Percentiles rank a stretch among this genome's conserved stretches.
phyloP scores from a whole-genome alignment of 2,329 filamentous ascomycete genomes.

The Colletotrichum sp. region DNA sequence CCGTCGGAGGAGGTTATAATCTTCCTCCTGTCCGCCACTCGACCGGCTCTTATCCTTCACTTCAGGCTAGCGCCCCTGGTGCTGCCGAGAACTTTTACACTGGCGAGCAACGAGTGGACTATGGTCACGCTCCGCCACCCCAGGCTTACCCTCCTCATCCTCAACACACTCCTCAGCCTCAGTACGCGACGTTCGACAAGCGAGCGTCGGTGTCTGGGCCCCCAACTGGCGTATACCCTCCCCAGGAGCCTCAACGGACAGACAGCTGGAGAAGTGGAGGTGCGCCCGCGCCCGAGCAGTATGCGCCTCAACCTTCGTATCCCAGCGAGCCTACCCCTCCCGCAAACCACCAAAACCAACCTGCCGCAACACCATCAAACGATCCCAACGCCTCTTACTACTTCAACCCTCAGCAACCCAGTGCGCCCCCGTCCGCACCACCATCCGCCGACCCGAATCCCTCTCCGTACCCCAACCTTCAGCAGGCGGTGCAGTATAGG shows the following conservation, averaged over 20 bases:
- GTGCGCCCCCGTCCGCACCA: conserved; percentile 30
- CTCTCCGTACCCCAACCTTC: conserved; percentile 60
- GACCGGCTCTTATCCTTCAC: conserved; percentile 72
- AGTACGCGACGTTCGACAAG: conserved; percentile 49
- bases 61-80: conserved; percentile 61
- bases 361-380: conserved; percentile 31
- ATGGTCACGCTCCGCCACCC: conserved; percentile 52
- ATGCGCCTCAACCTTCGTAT: conserved; percentile 36
- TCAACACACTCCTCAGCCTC: conserved; percentile 41
- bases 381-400: conserved; percentile 66
- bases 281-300: conserved; percentile 31
- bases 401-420: conserved; percentile 48
- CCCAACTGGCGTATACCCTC: conserved; percentile 47
- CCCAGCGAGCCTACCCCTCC: conserved; percentile 35
- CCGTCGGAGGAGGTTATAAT: conserved; percentile 67
- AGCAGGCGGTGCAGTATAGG: conserved; percentile 49
- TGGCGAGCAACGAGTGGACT: conserved; percentile 59
- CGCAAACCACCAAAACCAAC: conserved; percentile 30
- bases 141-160: conserved; percentile 56
- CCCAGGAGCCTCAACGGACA: conserved; percentile 50
- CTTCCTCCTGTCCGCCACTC: conserved; percentile 57
- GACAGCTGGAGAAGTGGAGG: conserved; percentile 54
- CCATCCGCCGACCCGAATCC: conserved; percentile 44
- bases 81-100: conserved; percentile 85
- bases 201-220: conserved; percentile 44